A percentile compares a stretch with the other conserved stretches of the same genome.
Evolutionary conservation across 2,329 filamentous ascomycete species (phyloP).

Genomic region (Ophiostoma ulmi): DNA sequence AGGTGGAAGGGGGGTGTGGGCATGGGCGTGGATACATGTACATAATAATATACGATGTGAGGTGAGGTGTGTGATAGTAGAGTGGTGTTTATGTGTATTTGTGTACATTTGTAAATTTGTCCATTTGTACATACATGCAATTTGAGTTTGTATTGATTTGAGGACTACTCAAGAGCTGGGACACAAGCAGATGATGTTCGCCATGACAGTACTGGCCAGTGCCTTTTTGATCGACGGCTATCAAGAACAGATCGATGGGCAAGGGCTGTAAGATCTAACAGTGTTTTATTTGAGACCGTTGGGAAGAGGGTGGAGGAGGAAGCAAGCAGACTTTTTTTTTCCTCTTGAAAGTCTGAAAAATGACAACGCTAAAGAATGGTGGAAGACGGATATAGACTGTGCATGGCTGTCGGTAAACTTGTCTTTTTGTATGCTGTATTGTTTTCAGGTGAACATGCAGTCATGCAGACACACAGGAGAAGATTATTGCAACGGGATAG

Average conservation of each 20-base stretch:
- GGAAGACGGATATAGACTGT: not conserved
- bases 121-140: not conserved
- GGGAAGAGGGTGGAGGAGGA: not conserved
- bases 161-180: constrained; percentile 5
- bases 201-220: not conserved
- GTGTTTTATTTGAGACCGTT: not conserved
- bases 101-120: not conserved
- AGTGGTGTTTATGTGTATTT: not conserved
- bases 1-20: not conserved
- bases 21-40: not conserved
- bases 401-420: not conserved
- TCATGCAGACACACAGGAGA: not conserved
- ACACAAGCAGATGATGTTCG: not conserved
- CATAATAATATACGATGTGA: not conserved
- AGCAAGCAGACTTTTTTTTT: not conserved
- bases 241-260: not conserved
- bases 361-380: too few relatives aligned
- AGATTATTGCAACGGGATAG: not conserved
- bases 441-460: not conserved
- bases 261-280: constrained; percentile 3
- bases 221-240: not conserved
- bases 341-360: not conserved
- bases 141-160: not conserved
- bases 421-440: not conserved
- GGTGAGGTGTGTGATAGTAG: not conserved